Evolutionary conservation across 495 filamentous ascomycete species (phyloP), one percentile per base, ranked within the genome.

Genomic region (Aspergillus baeticus): DNA sequence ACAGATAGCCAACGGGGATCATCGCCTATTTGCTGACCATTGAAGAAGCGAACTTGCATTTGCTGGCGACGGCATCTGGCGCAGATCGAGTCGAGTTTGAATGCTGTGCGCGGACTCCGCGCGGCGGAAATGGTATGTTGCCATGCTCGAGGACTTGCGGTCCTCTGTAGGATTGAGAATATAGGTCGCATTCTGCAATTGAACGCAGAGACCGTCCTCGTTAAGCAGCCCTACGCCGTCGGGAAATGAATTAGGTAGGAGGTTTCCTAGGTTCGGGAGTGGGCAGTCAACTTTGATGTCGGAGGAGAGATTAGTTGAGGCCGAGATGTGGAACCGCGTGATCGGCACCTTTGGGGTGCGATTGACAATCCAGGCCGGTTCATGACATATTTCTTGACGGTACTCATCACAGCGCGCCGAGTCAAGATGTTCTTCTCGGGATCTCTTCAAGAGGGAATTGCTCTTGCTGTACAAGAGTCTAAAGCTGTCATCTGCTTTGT

Each of bases 401-500:
- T n/a, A n/a, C 60, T 59, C 41, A 26, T 26, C 60, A 75, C 37
- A 46, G 13, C 15, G 44, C 14, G 20, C 10, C 23, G 21, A 15
- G 10, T 23, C 60, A 61, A 55, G 5, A 87, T 93, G 80, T 98
- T 97, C 71, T 94, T 87, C 63, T 53, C 85, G 46, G 93, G 92
- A 18, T 83, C 80, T 55, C 71, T 96, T 6, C 85, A 93, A 62
- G 83, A 85, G 48, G 93, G 90, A 44, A 93, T 98, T 62, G 74
- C 80, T 6, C 69, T 80, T 20, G 91, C 94, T 17, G 72, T 97
- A 10, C 80, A 82, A 46, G 74, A 90, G 64, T 63, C 68, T 22
- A 87, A 87, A 60, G 69, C 81, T 11, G 83, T 92, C 5, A 79
- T 81, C 42, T 91, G 88, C 66, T 90, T 92, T 71, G 80, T 89